Evolutionary conservation across 2,329 filamentous ascomycete species (phyloP).

Genomic region (Pleochaeta shiraiana): DNA sequence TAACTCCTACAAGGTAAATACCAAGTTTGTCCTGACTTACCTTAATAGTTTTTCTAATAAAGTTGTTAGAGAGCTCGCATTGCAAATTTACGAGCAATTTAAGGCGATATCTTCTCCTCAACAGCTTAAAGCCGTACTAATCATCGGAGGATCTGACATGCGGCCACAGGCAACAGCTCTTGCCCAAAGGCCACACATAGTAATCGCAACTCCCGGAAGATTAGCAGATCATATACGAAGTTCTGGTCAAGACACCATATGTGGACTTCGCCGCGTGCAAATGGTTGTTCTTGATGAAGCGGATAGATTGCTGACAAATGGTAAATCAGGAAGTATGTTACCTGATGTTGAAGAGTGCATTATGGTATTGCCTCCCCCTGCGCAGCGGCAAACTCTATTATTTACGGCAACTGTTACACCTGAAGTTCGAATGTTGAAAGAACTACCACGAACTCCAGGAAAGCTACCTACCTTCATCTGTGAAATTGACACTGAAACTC

Average conservation of each 20-base stretch:
- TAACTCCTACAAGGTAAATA: constrained; percentile 60
- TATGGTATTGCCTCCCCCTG: constrained; percentile 52
- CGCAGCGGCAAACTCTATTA: constrained; percentile 71
- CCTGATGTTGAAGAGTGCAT: constrained; percentile 82
- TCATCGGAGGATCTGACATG: constrained; percentile 90
- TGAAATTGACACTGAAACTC: constrained; percentile 55
- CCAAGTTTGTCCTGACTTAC: background rate
- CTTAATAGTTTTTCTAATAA: constrained; percentile 7
- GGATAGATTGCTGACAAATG: constrained; percentile 60
- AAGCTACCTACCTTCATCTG: constrained; percentile 70
- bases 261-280: constrained; percentile 53
- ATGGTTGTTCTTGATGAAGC: constrained; percentile 93
- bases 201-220: constrained; percentile 85
- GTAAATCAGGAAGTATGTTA: constrained; percentile 69
- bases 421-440: constrained; percentile 72
- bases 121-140: constrained; percentile 66
- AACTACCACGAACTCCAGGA: constrained; percentile 44
- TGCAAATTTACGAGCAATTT: constrained; percentile 94
- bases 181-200: constrained; percentile 62
- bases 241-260: constrained; percentile 78
- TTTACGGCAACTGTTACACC: constrained; percentile 94
- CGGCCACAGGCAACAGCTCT: constrained; percentile 70
- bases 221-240: constrained; percentile 84
- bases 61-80: constrained; percentile 52
- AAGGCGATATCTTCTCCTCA: constrained; percentile 79